These are phyloP conservation scores for Torulaspora franciscae DNA, from an alignment of 805 yeast genomes.

Conservation along the genomic window DNA sequence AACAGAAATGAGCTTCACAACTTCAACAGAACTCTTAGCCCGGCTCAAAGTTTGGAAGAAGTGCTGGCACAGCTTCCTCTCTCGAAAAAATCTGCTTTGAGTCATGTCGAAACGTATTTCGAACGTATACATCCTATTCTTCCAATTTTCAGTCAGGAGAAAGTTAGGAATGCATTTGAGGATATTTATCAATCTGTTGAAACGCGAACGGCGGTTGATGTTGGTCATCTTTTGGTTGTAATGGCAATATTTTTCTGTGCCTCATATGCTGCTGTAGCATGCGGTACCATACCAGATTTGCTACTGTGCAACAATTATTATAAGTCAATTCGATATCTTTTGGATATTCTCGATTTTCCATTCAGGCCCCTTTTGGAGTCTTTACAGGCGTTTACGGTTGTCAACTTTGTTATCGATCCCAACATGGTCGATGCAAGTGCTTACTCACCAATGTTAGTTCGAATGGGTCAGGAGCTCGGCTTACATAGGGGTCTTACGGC, in stretches of 20 bases:
- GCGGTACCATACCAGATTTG: constrained; percentile 23
- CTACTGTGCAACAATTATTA: constrained; percentile 25
- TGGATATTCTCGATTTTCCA: constrained; percentile 23
- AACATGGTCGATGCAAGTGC: constrained; percentile 28
- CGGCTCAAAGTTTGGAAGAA: constrained; percentile 14
- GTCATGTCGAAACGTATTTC: constrained; percentile 22
- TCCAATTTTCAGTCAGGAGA: constrained; percentile 21
- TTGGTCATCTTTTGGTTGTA: constrained; percentile 14
- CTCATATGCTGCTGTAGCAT: constrained; percentile 25
- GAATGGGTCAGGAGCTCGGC: constrained; percentile 29
- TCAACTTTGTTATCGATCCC: constrained; percentile 30
- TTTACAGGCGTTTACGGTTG: constrained; percentile 22
- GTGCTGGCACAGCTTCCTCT: constrained; percentile 20
- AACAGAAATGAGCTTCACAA: constrained; percentile 23
- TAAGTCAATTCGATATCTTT: constrained; percentile 17
- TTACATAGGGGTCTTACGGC: constrained; percentile 12
- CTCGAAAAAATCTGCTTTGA: constrained; percentile 12
- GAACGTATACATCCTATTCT: constrained; percentile 27
- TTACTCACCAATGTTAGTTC: constrained; percentile 26
- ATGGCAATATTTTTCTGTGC: constrained; percentile 27
- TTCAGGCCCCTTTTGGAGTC: constrained; percentile 21
- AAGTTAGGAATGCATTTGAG: constrained; percentile 6
- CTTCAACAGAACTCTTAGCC: constrained; percentile 14
- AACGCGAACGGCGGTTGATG: constrained; percentile 5
- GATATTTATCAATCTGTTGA: constrained; percentile 9